phyloP scores from a whole-genome alignment of 192 early-diverging fungal species.

The Chytriomyces sp. region DNA sequence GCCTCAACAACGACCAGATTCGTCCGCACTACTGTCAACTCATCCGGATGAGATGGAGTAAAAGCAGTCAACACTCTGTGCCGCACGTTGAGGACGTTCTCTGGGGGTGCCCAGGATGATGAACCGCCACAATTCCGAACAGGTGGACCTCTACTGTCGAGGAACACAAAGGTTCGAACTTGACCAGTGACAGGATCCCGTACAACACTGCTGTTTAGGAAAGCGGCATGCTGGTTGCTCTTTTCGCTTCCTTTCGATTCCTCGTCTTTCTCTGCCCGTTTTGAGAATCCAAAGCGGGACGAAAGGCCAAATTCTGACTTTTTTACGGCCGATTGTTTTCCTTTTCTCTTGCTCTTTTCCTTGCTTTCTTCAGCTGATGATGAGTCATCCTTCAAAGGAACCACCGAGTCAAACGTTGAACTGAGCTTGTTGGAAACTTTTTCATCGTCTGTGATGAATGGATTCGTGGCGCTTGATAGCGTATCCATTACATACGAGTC shows the following conservation, averaged over 20 bases:
- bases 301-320: too few species aligned
- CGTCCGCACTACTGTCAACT: constrained; percentile 4
- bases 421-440: background rate
- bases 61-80: constrained; percentile 24
- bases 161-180: constrained; percentile 12
- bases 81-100: background rate
- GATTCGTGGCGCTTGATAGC: background rate
- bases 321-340: background rate
- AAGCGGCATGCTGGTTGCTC: background rate
- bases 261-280: background rate
- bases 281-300: too few species aligned
- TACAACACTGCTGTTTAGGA: constrained; percentile 1
- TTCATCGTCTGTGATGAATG: constrained; percentile 23
- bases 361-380: background rate
- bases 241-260: background rate
- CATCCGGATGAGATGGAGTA: constrained; percentile 8
- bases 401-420: background rate
- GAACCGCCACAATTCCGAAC: constrained; percentile 22
- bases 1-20: constrained; percentile 17
- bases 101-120: constrained; percentile 14
- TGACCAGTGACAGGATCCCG: constrained; percentile 27
- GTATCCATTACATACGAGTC: background rate
- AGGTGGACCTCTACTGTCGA: constrained; percentile 28
- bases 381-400: constrained; percentile 17
- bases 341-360: constrained; percentile 3